These are phyloP conservation scores for Calonectria ilicicola DNA, from an alignment of 2,329 filamentous ascomycete species.

Conservation along the genomic window DNA sequence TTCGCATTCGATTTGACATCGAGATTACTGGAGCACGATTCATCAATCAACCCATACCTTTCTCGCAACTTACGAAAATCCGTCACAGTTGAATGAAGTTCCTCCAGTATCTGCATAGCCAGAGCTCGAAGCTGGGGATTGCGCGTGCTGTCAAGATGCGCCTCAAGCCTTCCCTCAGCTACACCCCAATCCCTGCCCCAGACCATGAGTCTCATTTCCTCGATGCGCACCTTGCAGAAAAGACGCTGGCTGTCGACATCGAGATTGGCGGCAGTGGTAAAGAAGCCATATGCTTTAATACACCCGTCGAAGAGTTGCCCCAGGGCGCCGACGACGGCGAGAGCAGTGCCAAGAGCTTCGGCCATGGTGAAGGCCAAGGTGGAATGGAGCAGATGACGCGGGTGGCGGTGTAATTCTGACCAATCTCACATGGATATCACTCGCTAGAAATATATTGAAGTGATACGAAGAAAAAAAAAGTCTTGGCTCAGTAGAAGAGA, in stretches of 20 bases:
- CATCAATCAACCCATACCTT: slow-evolving; percentile 55
- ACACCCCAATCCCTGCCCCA: slow-evolving; percentile 63
- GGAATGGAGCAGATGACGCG: slow-evolving; percentile 75
- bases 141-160: slow-evolving; percentile 52
- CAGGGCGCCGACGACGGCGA: slow-evolving; percentile 58
- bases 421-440: background rate
- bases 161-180: slow-evolving; percentile 57
- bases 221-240: slow-evolving; percentile 61
- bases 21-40: slow-evolving; percentile 24
- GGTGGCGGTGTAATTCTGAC: slow-evolving; percentile 54
- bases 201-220: slow-evolving; percentile 61
- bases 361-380: slow-evolving; percentile 36
- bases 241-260: slow-evolving; percentile 57
- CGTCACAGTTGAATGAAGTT: slow-evolving; percentile 58
- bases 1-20: slow-evolving; percentile 29
- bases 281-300: slow-evolving; percentile 59
- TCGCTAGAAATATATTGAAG: background rate
- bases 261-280: slow-evolving; percentile 56
- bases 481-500: background rate
- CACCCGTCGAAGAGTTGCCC: slow-evolving; percentile 61
- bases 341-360: slow-evolving; percentile 56
- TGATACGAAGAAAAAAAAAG: background rate
- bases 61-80: slow-evolving; percentile 57
- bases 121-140: slow-evolving; percentile 53
- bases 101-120: slow-evolving; percentile 55